Conservation (phyloP, 2,329 filamentous ascomycete species). For the Rosellinia necatrix region DNA sequence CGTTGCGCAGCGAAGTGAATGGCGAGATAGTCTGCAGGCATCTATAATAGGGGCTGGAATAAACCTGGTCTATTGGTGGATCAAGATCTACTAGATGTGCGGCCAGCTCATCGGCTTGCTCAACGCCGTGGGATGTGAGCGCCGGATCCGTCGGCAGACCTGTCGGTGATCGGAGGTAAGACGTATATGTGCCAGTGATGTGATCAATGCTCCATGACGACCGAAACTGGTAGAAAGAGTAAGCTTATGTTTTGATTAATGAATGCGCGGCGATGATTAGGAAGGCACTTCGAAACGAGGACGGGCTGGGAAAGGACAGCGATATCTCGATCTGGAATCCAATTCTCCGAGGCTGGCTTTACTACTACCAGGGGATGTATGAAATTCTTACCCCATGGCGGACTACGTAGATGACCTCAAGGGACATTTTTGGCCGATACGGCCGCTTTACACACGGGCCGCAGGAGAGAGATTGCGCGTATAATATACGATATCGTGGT, state of each 20-base stretch:
- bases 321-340: not conserved
- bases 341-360: not conserved
- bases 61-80: constrained; percentile 75
- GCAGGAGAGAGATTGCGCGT: not conserved
- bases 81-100: constrained; percentile 63
- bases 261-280: constrained; percentile 2
- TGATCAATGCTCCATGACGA: constrained; percentile 87
- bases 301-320: not conserved
- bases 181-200: constrained; percentile 75
- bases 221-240: constrained; percentile 70
- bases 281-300: not conserved
- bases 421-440: constrained; percentile 55
- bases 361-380: not conserved
- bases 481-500: not conserved
- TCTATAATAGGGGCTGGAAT: constrained; percentile 84
- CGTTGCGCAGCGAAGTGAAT: constrained; percentile 55
- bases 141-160: constrained; percentile 87
- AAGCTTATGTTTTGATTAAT: constrained; percentile 27
- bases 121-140: constrained; percentile 82
- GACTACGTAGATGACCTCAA: constrained; percentile 74
- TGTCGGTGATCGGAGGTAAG: constrained; percentile 78
- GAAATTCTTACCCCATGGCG: constrained; percentile 69
- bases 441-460: not conserved
- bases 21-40: constrained; percentile 84
- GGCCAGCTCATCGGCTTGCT: constrained; percentile 80